Percentiles rank a stretch among this genome's conserved stretches.
phyloP scores from a whole-genome alignment of 1,139 yeast species.

The Entelexis paramagnoliae region DNA sequence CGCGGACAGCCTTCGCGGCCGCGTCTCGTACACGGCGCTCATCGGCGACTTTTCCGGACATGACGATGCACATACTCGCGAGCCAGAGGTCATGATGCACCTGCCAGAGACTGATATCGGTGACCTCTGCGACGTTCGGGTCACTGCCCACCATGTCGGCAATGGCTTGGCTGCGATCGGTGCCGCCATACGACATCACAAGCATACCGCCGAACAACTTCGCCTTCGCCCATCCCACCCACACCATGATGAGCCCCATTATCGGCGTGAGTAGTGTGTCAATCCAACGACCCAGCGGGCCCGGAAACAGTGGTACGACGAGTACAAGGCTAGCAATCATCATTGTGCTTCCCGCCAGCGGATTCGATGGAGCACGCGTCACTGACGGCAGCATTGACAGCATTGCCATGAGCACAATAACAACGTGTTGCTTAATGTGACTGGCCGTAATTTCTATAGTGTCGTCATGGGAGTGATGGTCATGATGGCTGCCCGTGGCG shows the following conservation, averaged over 20 bases:
- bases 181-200: conserved; percentile 37
- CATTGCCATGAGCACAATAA: conserved; percentile 17
- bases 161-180: conserved; percentile 30
- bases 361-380: conserved; percentile 23
- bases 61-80: conserved; percentile 32
- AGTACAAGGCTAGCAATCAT: conserved; percentile 39
- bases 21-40: conserved; percentile 30
- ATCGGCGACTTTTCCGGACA: conserved; percentile 31
- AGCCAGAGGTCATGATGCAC: conserved; percentile 38
- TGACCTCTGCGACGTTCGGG: conserved; percentile 29
- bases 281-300: conserved; percentile 25
- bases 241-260: conserved; percentile 35
- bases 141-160: conserved; percentile 26
- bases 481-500: conserved; percentile 28
- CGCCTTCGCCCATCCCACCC: conserved; percentile 36
- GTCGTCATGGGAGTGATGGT: not conserved
- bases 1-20: conserved; percentile 27
- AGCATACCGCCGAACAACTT: conserved; percentile 38
- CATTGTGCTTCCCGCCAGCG: conserved; percentile 35
- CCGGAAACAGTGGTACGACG: conserved; percentile 27
- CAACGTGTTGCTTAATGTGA: not conserved
- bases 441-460: not conserved
- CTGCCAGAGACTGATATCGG: conserved; percentile 35
- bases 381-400: conserved; percentile 29
- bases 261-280: conserved; percentile 34